phyloP scores from a whole-genome alignment of 352 stramenopile genomes.

The Phytophthora sp. region DNA sequence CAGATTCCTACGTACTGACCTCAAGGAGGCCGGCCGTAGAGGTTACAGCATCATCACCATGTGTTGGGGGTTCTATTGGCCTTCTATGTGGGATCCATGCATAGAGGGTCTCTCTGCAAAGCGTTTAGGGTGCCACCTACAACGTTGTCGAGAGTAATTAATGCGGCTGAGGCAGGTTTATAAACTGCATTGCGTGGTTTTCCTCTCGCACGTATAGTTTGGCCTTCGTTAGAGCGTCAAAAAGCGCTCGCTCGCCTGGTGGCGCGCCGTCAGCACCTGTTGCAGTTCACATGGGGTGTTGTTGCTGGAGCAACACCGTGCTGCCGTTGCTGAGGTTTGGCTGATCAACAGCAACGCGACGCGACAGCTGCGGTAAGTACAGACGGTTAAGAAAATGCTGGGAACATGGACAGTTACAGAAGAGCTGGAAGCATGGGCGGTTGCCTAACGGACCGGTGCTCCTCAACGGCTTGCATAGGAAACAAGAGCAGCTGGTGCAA shows the following conservation, averaged over 20 bases:
- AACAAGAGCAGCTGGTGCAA: no score
- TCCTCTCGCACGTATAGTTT: not conserved
- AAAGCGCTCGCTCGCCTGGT: not conserved
- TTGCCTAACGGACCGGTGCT: no score
- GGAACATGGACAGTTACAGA: no score
- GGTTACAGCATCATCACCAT: not conserved
- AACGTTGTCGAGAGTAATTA: not conserved
- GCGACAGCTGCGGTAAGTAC: no score
- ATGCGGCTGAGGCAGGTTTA: not conserved
- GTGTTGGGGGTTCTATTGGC: not conserved
- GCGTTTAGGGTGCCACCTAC: not conserved
- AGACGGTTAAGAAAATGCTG: no score
- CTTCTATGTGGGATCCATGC: no score
- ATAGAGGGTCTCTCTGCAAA: no score
- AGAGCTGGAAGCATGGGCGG: no score
- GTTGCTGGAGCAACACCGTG: no score
- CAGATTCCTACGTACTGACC: not conserved
- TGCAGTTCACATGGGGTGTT: slow-evolving; percentile 17
- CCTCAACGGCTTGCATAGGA: no score
- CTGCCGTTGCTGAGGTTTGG: no score
- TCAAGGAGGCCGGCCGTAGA: not conserved
- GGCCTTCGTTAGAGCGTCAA: not conserved
- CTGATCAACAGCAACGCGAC: no score
- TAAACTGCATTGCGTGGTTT: not conserved
- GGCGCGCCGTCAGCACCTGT: not conserved